phyloP scores from a whole-genome alignment of 352 stramenopile species.

The Globisporangium cederbergense region DNA sequence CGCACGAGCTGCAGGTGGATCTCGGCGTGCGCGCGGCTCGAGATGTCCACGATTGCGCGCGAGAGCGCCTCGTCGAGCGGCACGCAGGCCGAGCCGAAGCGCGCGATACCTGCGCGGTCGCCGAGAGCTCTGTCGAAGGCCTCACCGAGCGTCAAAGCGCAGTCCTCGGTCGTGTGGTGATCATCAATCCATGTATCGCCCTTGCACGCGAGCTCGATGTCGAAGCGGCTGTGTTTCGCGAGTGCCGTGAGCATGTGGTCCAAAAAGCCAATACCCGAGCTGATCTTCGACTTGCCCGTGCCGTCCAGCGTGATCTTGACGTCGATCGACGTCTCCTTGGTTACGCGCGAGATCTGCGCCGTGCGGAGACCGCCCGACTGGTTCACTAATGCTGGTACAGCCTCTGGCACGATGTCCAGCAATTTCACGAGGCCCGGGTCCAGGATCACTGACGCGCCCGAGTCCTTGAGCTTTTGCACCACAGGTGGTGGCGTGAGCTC shows the following conservation, averaged over 20 bases:
- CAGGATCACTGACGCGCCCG: constrained; percentile 62
- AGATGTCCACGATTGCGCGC: constrained; percentile 93
- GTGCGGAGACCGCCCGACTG: constrained; percentile 19
- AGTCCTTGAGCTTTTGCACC: constrained; percentile 42
- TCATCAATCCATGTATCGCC: constrained; percentile 96
- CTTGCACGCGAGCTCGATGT: constrained; percentile 86
- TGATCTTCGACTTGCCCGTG: constrained; percentile 80
- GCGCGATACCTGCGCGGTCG: constrained; percentile 82
- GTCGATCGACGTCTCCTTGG: constrained; percentile 94
- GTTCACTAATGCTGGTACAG: neutral
- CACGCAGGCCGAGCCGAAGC: constrained; percentile 85
- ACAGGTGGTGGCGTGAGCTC: constrained; percentile 53
- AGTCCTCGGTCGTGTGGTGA: constrained; percentile 96
- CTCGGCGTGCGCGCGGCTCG: constrained; percentile 89
- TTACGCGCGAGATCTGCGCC: constrained; percentile 70
- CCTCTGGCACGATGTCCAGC: constrained; percentile 65
- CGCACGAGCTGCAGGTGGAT: constrained; percentile 85
- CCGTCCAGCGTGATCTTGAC: constrained; percentile 87
- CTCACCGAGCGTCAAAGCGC: constrained; percentile 91
- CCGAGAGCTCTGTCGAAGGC: constrained; percentile 91
- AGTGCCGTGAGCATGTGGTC: constrained; percentile 91
- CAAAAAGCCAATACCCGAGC: constrained; percentile 90
- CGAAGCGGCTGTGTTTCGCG: constrained; percentile 88
- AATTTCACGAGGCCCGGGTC: constrained; percentile 76
- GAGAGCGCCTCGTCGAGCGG: constrained; percentile 90